Conservation (phyloP, 2,329 filamentous ascomycete species). For the Juglanconis juglandina region DNA sequence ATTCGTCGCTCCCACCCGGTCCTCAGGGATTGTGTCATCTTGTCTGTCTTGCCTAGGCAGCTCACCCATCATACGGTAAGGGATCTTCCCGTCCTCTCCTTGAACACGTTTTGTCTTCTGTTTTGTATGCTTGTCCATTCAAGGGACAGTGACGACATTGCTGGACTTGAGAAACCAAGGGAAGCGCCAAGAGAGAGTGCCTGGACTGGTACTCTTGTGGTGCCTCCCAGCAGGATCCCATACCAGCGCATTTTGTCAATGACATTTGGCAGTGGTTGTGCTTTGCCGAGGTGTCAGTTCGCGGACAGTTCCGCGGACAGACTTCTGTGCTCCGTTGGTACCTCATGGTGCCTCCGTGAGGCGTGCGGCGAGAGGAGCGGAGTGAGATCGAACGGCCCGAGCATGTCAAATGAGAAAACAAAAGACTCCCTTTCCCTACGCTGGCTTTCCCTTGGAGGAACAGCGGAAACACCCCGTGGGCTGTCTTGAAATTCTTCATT, state of each 20-base stretch:
- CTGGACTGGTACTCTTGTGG: neutral
- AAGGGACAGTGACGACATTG: neutral
- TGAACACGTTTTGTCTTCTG: slow-evolving; percentile 2
- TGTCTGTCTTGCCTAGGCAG: slow-evolving; percentile 38
- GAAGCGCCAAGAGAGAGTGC: neutral
- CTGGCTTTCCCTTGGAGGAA: slow-evolving; percentile 15
- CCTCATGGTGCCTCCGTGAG: too few species aligned
- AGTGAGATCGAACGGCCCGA: slow-evolving; percentile 5
- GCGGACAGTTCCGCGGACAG: too few species aligned
- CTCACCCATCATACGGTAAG: slow-evolving; percentile 51
- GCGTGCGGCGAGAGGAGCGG: neutral
- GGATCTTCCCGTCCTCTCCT: slow-evolving; percentile 24
- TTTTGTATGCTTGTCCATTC: neutral
- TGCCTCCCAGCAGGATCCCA: neutral
- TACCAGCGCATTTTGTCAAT: neutral
- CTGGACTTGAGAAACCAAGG: neutral
- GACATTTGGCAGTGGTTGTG: neutral
- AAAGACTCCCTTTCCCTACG: slow-evolving; percentile 22
- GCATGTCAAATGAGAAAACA: slow-evolving; percentile 10
- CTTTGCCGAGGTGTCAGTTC: too few species aligned
- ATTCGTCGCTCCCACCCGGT: slow-evolving; percentile 57
- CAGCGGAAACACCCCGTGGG: slow-evolving; percentile 13
- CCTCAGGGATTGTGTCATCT: slow-evolving; percentile 49
- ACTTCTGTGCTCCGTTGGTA: too few species aligned
- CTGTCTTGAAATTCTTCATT: slow-evolving; percentile 14